Percentiles rank a stretch among this genome's conserved stretches.
phyloP scores from a whole-genome alignment of 228 moss, liverwort and hornwort genomes.

The Sphagnum fallax region DNA sequence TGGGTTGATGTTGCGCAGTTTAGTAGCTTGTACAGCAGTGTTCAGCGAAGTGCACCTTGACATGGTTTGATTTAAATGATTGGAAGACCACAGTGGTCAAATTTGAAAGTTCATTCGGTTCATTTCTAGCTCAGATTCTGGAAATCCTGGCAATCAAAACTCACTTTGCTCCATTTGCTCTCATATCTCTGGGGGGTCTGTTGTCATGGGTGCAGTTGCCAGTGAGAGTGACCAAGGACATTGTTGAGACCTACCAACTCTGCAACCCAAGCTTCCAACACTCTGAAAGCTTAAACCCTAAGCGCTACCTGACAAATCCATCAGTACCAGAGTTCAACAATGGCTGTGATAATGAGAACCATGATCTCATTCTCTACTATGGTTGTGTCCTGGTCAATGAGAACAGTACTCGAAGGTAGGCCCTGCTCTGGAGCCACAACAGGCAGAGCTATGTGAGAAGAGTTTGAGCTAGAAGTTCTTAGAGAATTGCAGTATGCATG shows the following conservation, averaged over 20 bases:
- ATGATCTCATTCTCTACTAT: slow-evolving; percentile 77
- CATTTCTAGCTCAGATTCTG: too few relatives aligned
- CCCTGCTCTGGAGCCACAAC: background rate
- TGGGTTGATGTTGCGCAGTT: too few relatives aligned
- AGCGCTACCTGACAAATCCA: slow-evolving; percentile 70
- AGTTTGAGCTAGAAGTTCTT: background rate
- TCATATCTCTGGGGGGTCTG: too few relatives aligned
- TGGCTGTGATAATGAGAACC: slow-evolving; percentile 70
- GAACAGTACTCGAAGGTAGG: slow-evolving; percentile 69
- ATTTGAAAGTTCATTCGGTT: too few relatives aligned
- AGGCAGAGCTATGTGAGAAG: background rate
- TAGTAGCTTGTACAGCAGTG: too few relatives aligned
- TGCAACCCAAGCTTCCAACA: slow-evolving; percentile 74
- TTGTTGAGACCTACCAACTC: slow-evolving; percentile 64
- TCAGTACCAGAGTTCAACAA: slow-evolving; percentile 53
- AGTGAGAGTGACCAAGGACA: slow-evolving; percentile 65
- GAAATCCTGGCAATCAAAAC: too few relatives aligned
- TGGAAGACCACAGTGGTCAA: too few relatives aligned
- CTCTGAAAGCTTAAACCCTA: slow-evolving; percentile 57
- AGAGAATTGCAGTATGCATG: background rate
- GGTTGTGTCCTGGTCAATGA: slow-evolving; percentile 60
- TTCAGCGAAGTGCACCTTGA: too few relatives aligned
- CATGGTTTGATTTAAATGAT: too few relatives aligned
- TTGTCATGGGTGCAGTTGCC: slow-evolving; percentile 49
- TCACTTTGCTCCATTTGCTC: too few relatives aligned